phyloP scores from a whole-genome alignment of 805 yeast genomes.

The Yamadazyma tumulicola region DNA sequence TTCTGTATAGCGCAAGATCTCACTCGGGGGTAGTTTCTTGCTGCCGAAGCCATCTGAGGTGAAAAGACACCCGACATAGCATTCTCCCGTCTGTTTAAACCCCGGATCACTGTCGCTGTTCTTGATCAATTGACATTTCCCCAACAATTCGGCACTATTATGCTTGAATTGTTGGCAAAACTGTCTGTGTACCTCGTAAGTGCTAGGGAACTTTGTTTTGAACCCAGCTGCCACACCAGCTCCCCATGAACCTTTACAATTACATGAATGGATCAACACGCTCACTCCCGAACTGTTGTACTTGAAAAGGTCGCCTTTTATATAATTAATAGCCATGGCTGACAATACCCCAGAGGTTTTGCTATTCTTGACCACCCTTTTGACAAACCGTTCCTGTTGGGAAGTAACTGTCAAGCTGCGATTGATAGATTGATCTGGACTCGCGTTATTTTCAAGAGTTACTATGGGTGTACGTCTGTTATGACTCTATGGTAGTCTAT shows the following conservation, averaged over 20 bases:
- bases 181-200: constrained; percentile 47
- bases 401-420: too few species aligned
- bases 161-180: constrained; percentile 33
- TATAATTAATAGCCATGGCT: constrained; percentile 7
- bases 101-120: constrained; percentile 28
- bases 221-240: constrained; percentile 75
- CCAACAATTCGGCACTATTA: constrained; percentile 40
- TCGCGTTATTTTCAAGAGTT: too few species aligned
- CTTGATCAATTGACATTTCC: constrained; percentile 49
- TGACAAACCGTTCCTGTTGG: too few species aligned
- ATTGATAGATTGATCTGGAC: too few species aligned
- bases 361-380: too few species aligned
- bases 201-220: constrained; percentile 49
- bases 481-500: too few species aligned
- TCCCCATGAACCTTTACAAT: constrained; percentile 78
- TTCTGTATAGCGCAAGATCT: constrained; percentile 51
- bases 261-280: constrained; percentile 74
- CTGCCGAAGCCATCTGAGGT: constrained; percentile 56
- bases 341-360: too few species aligned
- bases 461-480: too few species aligned
- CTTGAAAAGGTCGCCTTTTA: constrained; percentile 54
- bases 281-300: constrained; percentile 22
- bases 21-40: constrained; percentile 34
- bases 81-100: constrained; percentile 15
- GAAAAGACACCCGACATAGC: constrained; percentile 63